Evolutionary conservation across 495 filamentous ascomycete species (phyloP), one percentile per base, ranked within the genome.

Genomic region (Aspergillus ellipticus): DNA sequence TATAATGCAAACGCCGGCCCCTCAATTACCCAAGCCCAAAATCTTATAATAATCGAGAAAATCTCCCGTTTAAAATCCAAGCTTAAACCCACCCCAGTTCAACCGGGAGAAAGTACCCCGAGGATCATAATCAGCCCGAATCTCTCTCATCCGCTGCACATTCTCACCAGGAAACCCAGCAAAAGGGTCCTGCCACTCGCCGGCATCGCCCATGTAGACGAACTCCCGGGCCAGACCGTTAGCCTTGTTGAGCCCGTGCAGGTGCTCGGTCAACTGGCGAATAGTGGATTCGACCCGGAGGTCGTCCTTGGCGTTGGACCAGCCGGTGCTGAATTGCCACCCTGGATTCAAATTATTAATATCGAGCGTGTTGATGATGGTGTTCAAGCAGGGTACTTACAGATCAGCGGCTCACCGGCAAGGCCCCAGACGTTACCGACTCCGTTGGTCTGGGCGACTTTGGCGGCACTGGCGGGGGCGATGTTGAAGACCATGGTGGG

Each of bases 341-440:
- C 58, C 67, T 45, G 15, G 66, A 26, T 22, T 11, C 9, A 1
- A 15, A 37, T 20, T 19, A 33, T 54, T 56, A 56, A 43, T 48
- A 16, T 16, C 11, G 15, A 10, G 13, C 31, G 19, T 45, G 15
- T 13, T 5, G n/a, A 11, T 33, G 26, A 10, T 48, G 13, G 28
- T 21, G 10, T 16, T 20, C 16, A 48, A 9, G 31, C 9, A 48
- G 5, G 19, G 42, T 9, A 59, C 64, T 53, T 41, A 70, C 65
- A 41, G 6, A 70, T 65, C 21, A 58, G 9, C n/a, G 61, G 58
- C 49, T 68, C 60, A 10, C 48, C 58, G 19, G 56, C 52, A 0
- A 68, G 53, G 35, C 74, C 74, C 73, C 73, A 76, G 41, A 81
- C 58, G 49, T 78, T 66, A 24, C 76, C 76, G 31, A 70, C 37